These are phyloP conservation scores for Pseudocercospora fijiensis DNA, from an alignment of 2,329 filamentous ascomycete species.

Conservation along the genomic window DNA sequence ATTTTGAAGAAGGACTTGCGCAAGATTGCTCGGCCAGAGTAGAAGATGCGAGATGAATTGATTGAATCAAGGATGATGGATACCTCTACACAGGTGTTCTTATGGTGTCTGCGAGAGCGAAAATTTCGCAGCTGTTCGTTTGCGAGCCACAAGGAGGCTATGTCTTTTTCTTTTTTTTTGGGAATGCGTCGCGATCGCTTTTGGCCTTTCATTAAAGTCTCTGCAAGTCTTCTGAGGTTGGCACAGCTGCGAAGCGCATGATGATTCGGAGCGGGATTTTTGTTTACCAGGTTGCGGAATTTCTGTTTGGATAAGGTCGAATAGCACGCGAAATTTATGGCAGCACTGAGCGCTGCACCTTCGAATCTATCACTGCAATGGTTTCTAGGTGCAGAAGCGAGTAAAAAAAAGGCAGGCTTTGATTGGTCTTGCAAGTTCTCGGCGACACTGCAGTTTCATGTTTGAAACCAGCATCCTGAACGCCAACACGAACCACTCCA, in stretches of 20 bases:
- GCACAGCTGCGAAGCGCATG: not conserved
- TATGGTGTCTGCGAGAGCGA: not conserved
- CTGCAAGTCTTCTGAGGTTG: not conserved
- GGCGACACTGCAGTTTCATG: not conserved
- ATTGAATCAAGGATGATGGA: not conserved
- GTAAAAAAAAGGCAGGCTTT: not conserved
- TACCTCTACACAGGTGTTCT: not conserved
- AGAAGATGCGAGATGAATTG: not conserved
- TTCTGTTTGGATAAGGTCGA: not conserved
- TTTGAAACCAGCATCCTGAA: not conserved
- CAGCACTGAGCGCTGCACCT: not conserved
- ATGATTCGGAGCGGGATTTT: not conserved
- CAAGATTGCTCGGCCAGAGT: slow-evolving; percentile 12
- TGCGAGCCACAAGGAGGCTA: not conserved
- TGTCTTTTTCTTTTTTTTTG: not conserved
- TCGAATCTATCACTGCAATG: not conserved
- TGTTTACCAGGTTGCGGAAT: not conserved
- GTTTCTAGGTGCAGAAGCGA: not conserved
- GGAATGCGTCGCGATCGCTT: not conserved
- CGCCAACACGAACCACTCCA: not conserved
- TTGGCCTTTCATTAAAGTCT: not conserved
- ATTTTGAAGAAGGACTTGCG: slow-evolving; percentile 30
- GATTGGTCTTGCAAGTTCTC: not conserved
- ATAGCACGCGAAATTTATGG: not conserved
- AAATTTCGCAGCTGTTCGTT: not conserved